These are phyloP conservation scores for Tubosaeta sp. DNA, from an alignment of 768 basidiomycete species.

Conservation along the genomic window DNA sequence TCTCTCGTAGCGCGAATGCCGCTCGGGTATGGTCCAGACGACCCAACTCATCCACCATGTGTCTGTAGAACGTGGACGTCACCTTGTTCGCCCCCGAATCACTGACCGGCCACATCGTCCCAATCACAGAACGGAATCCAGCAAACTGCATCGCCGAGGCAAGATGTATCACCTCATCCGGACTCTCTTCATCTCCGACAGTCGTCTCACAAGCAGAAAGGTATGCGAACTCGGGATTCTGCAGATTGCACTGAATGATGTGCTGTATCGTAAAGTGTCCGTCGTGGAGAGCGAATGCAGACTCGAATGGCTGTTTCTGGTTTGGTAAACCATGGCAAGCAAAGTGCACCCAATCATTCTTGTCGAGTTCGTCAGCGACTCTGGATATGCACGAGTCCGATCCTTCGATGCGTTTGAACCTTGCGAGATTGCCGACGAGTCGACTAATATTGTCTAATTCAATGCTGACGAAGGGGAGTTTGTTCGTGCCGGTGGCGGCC, in stretches of 20 bases:
- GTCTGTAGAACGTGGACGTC: not conserved
- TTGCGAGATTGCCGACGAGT: not conserved
- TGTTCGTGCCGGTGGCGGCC: not conserved
- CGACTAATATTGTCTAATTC: not conserved
- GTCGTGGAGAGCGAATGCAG: not conserved
- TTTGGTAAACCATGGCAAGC: not conserved
- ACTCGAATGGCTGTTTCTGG: not conserved
- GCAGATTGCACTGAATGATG: not conserved
- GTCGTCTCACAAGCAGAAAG: not conserved
- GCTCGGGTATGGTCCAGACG: not conserved
- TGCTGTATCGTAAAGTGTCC: not conserved
- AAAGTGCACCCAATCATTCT: not conserved
- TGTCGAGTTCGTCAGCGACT: not conserved
- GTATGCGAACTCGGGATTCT: not conserved
- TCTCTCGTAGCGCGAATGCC: not conserved
- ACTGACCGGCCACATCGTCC: not conserved
- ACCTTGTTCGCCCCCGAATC: not conserved
- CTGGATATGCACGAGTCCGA: not conserved
- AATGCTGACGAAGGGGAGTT: not conserved
- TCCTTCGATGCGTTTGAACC: not conserved
- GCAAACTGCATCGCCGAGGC: not conserved
- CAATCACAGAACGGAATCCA: not conserved
- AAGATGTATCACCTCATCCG: not conserved
- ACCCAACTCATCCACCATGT: not conserved
- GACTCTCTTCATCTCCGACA: not conserved